Conservation (phyloP, 2,329 filamentous ascomycete species). For the Teratosphaeria epicoccoides region DNA sequence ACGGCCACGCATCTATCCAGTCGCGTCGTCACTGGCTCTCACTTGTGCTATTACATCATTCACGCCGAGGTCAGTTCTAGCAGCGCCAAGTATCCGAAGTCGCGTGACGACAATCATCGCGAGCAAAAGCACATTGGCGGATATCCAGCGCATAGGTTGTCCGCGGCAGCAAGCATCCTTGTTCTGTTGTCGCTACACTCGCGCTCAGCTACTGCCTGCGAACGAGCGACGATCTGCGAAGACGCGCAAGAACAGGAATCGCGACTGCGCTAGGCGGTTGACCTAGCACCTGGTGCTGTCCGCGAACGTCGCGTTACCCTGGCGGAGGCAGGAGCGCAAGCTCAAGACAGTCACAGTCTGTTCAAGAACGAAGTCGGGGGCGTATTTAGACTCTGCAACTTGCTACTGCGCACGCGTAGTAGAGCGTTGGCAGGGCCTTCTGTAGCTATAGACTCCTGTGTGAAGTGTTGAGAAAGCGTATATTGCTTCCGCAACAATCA, state of each 20-base stretch:
- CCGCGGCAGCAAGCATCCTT: background rate
- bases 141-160: background rate
- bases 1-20: background rate
- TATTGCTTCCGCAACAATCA: conserved; percentile 1
- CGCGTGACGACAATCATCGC: background rate
- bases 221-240: background rate
- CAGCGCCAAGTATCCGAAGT: background rate
- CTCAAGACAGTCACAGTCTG: background rate
- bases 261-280: background rate
- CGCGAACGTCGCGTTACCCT: background rate
- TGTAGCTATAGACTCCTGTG: conserved; percentile 1
- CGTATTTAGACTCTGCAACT: background rate
- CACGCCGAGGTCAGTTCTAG: background rate
- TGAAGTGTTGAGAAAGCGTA: conserved; percentile 2
- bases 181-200: background rate
- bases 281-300: background rate
- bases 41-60: too few species aligned
- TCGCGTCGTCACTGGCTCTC: too few species aligned
- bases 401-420: background rate
- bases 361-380: background rate
- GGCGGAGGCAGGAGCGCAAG: background rate
- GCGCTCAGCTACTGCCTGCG: background rate
- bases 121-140: background rate
- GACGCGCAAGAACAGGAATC: background rate
- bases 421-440: background rate